Evolutionary conservation across 306 rosid species (phyloP).

Genomic region (Erythrophleum fordii): DNA sequence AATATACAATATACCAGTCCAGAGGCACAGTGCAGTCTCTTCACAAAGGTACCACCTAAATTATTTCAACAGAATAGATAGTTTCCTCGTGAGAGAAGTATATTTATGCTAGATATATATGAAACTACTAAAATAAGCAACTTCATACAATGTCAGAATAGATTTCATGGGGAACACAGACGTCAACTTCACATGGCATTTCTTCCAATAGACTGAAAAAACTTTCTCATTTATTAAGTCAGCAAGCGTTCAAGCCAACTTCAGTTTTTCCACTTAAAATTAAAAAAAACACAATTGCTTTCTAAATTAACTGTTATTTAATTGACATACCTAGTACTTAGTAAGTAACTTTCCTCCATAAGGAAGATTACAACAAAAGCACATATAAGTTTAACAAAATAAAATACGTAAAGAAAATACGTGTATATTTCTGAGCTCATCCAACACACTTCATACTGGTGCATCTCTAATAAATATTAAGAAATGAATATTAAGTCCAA

Average conservation of each 20-base stretch:
- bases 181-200: conserved; percentile 21
- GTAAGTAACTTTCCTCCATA: background rate
- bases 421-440: conserved; percentile 6
- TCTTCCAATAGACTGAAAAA: conserved; percentile 18
- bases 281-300: background rate
- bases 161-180: conserved; percentile 36
- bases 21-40: conserved; percentile 89
- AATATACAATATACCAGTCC: conserved; percentile 86
- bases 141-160: conserved; percentile 5
- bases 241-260: background rate
- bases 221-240: background rate
- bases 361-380: conserved; percentile 22
- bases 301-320: conserved; percentile 3
- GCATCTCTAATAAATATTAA: conserved; percentile 11
- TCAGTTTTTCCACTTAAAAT: background rate
- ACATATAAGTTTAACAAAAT: background rate
- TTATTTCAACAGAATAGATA: conserved; percentile 41
- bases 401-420: conserved; percentile 24
- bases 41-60: conserved; percentile 93
- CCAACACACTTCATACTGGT: conserved; percentile 17
- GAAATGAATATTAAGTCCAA: conserved; percentile 27
- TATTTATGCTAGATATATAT: background rate
- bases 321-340: conserved; percentile 25
- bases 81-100: conserved; percentile 15
- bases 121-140: conserved; percentile 29